Conservation (phyloP, 495 filamentous ascomycete genomes). For the Poronia punctata region DNA sequence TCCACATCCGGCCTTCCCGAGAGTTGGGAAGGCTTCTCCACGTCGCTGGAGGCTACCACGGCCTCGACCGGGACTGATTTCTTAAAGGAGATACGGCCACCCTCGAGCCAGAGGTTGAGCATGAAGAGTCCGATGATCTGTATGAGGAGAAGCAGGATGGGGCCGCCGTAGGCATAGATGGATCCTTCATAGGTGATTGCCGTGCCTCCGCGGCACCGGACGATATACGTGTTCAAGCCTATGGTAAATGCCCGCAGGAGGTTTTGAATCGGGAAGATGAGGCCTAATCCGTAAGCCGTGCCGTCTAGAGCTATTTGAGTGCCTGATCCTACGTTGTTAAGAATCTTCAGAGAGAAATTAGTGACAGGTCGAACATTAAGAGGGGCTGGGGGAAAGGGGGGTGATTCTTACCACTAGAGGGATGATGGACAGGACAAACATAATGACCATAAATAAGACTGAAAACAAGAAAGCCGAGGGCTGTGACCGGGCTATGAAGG, state of each 20-base stretch:
- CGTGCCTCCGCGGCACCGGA: slow-evolving; percentile 14
- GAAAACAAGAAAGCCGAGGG: slow-evolving; percentile 62
- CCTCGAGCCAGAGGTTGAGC: slow-evolving; percentile 62
- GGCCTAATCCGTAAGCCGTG: slow-evolving; percentile 56
- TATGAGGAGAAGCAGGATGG: slow-evolving; percentile 66
- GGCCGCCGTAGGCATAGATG: slow-evolving; percentile 55
- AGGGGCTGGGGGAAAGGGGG: slow-evolving; percentile 46
- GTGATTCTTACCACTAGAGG: slow-evolving; percentile 24
- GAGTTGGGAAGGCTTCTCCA: slow-evolving; percentile 9
- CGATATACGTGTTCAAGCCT: slow-evolving; percentile 20
- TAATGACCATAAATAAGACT: slow-evolving; percentile 52
- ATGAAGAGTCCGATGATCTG: slow-evolving; percentile 61
- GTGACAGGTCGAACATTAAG: slow-evolving; percentile 43
- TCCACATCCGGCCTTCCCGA: slow-evolving; percentile 15
- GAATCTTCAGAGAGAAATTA: slow-evolving; percentile 18
- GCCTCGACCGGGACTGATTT: slow-evolving; percentile 14
- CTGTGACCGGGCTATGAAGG: slow-evolving; percentile 59
- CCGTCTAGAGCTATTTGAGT: slow-evolving; percentile 54
- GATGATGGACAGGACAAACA: slow-evolving; percentile 64
- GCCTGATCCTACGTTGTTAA: not conserved
- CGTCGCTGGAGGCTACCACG: slow-evolving; percentile 12
- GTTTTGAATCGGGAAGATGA: slow-evolving; percentile 48
- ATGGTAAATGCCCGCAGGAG: slow-evolving; percentile 18
- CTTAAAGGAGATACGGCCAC: slow-evolving; percentile 42
- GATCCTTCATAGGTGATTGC: slow-evolving; percentile 30